These are phyloP conservation scores for Whalleya microplaca DNA, from an alignment of 2,329 filamentous ascomycete genomes.

Conservation along the genomic window DNA sequence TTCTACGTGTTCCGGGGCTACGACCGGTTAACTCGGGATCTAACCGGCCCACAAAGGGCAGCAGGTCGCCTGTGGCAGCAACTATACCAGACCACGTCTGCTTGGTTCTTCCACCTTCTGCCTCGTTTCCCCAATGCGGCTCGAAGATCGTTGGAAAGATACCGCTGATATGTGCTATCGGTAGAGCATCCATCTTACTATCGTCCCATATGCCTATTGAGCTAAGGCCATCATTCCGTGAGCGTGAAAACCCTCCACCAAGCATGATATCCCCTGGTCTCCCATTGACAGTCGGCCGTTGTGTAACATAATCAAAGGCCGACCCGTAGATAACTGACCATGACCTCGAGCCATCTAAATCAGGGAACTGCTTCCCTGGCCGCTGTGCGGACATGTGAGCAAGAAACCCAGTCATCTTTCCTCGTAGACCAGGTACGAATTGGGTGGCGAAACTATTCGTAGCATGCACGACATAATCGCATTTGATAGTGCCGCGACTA, in stretches of 20 bases:
- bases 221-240: constrained; percentile 46
- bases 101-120: constrained; percentile 35
- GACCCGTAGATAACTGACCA: constrained; percentile 54
- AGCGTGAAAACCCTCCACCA: constrained; percentile 55
- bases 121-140: constrained; percentile 40
- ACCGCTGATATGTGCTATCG: constrained; percentile 44
- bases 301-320: constrained; percentile 57
- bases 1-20: not conserved
- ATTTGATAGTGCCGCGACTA: constrained; percentile 45
- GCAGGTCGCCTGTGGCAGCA: constrained; percentile 49
- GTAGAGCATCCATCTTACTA: constrained; percentile 43
- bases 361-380: constrained; percentile 42
- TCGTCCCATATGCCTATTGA: constrained; percentile 55
- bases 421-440: constrained; percentile 53
- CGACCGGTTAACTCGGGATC: constrained; percentile 37
- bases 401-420: constrained; percentile 48
- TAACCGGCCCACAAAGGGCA: constrained; percentile 56
- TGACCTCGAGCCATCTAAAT: constrained; percentile 43
- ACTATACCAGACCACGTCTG: constrained; percentile 55
- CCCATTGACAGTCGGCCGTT: constrained; percentile 43
- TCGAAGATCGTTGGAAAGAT: constrained; percentile 48
- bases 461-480: constrained; percentile 58
- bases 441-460: constrained; percentile 59
- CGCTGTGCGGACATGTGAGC: constrained; percentile 56
- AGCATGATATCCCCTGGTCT: constrained; percentile 53